Evolutionary conservation across 2,329 filamentous ascomycete genomes (phyloP), one percentile per base, ranked within the genome.

Genomic region (Colletotrichum falcatum): DNA sequence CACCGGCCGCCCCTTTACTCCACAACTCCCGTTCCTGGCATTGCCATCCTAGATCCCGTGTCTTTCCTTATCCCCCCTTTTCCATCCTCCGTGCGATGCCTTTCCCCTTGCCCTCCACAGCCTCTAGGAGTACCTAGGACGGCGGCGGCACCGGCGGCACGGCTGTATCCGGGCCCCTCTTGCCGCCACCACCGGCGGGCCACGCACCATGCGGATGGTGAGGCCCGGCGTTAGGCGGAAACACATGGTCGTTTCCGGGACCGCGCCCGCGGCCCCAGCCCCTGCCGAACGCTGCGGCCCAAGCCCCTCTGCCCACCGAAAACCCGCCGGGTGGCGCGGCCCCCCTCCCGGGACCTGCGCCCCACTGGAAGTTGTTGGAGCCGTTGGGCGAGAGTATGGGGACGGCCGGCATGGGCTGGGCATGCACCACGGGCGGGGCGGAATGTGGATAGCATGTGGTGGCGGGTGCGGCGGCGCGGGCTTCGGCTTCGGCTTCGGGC

Each of bases 21-120:
- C 55, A 74, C 72, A 33, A 61, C 61, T 44, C 73, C 54, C n/a
- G 71, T 72, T 28, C 59, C 67, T 30, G 64, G 35, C 18, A 30
- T 39, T 30, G 5, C 6, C 23, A 53, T 42, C 54, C 51, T 30
- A 44, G 39, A 28, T 68, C 18, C 49, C 39, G 18, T 56, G 37
- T 3, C 61, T 46, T 28, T 33, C 5, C 49, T 74, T 69, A 64
- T 54, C 73, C 51, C 75, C 37, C 42, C 66, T 65, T 20, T 33
- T 74, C 74, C 1, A 72, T 48, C 44, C 69, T 65, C n/a, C 58
- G 48, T 30, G 48, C 54, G 20, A 70, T 28, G 9, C 65, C 54
- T 35, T 23, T 42, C 54, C 60, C 65, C 53, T 64, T 64, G 3
- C 46, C 65, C 37, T 71, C 44, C 5, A 61, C 54, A 23, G 60